Percentiles rank a stretch among this genome's conserved stretches.
Conservation (phyloP, 805 yeast genomes). For the Dipodascopsis uninucleata region DNA sequence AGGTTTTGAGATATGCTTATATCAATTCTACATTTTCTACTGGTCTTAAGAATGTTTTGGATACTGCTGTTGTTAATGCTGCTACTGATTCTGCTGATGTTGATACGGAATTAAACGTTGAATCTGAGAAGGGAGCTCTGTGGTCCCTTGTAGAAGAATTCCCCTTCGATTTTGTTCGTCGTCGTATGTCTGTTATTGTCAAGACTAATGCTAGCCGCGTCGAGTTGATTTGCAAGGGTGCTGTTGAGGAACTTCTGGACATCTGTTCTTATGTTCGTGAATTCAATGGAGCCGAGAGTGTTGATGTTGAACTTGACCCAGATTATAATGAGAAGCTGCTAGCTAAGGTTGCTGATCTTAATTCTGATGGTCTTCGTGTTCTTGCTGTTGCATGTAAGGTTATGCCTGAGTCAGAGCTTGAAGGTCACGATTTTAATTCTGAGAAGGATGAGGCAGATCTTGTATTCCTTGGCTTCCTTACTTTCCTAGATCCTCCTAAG, state of each 20-base stretch:
- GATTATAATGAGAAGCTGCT: constrained; percentile 5
- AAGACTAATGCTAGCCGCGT: constrained; percentile 9
- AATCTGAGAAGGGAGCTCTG: constrained; percentile 14
- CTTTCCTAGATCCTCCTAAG: constrained; percentile 28
- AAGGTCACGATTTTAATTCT: constrained; percentile 18
- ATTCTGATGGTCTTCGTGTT: constrained; percentile 25
- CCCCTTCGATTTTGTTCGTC: constrained; percentile 28
- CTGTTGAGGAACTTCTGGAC: constrained; percentile 26
- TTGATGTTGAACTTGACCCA: constrained; percentile 9
- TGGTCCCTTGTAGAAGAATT: constrained; percentile 21
- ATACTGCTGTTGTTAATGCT: constrained; percentile 22
- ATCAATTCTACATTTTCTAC: constrained; percentile 23
- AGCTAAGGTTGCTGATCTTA: constrained; percentile 18
- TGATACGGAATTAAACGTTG: constrained; percentile 4
- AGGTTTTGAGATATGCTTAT: constrained; percentile 22
- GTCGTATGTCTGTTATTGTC: constrained; percentile 24
- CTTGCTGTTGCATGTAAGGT: constrained; percentile 19
- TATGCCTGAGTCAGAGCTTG: constrained; percentile 20
- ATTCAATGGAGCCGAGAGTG: constrained; percentile 3
- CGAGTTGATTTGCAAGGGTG: constrained; percentile 27
- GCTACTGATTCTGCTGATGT: constrained; percentile 13
- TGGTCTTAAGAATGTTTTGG: constrained; percentile 25
- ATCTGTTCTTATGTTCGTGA: constrained; percentile 20
- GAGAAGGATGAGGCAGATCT: constrained; percentile 24
- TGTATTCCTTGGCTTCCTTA: constrained; percentile 25